Evolutionary conservation across 371 early-diverging fungal genomes (phyloP), one percentile per base, ranked within the genome.

Genomic region (Sanchytrium tribonematis): DNA sequence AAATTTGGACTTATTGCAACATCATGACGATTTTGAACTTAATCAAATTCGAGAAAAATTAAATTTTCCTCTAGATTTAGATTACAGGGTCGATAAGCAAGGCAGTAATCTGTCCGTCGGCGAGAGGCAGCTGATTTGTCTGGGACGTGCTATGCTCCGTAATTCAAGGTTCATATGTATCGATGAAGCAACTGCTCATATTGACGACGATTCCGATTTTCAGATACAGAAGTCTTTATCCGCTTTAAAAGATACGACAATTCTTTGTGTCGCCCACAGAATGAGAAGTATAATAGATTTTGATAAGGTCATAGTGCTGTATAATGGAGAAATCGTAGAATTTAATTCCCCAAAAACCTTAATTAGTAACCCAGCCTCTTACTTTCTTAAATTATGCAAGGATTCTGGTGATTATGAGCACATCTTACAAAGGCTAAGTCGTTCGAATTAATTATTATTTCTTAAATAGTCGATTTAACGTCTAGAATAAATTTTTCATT

Each of bases 181-280:
- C 67, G 84, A 83, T 72, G 77, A 83, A 71, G 78, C 85, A 22
- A 79, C 82, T 5, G 76, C 78, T 0, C 75, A 75, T 22, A 72
- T 82, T 28, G 83, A 83, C 71, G 75, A 73, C 69, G 82, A 81
- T 65, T 83, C 88, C 2, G 88, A 88, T 70, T 80, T 83, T 66
- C 74, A 80, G 72, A 88, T 90, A 71, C 89, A 88, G 72, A 74
- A 80, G 70, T 88, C 88, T 0, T 90, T 93, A 69, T 82, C 82
- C 71, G 80, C 83, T 68, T 82, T 86, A 30, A 70, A 88, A 85
- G 88, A 79, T 32, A n/a, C 70, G 27, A 80, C 80, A n/a, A 74
- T 81, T 5, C 73, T 81, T 28, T 75, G 77, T 27, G 72, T 80
- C 30, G 79, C 79, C 0, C 74, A 74, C 12, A 73, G 77, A n/a